Evolutionary conservation across 2,329 filamentous ascomycete species (phyloP).

Genomic region (Scedosporium aurantiacum): DNA sequence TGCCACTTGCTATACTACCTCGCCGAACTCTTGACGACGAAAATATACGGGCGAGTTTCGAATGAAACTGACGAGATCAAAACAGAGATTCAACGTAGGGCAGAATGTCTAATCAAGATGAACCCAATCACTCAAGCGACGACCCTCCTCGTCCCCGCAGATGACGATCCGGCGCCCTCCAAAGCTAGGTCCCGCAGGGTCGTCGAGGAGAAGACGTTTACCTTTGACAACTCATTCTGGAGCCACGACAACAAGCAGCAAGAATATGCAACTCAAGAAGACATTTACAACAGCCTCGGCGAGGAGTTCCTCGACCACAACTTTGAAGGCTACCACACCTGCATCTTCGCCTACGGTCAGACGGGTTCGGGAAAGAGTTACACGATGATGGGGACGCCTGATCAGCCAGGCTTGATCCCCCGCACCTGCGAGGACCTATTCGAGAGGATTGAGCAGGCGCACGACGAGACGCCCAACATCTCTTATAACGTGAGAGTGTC

Average conservation of each 20-base stretch:
- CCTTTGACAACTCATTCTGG: conserved; percentile 98
- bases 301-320: conserved; percentile 98
- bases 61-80: conserved; percentile 7
- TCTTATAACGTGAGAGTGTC: conserved; percentile 96
- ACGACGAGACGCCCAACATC: conserved; percentile 75
- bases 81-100: conserved; percentile 67
- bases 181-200: conserved; percentile 59
- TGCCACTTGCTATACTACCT: too few species aligned
- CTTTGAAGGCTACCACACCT: conserved; percentile 98
- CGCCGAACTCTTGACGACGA: background rate
- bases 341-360: conserved; percentile 97
- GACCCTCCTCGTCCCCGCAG: conserved; percentile 60
- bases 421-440: conserved; percentile 94
- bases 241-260: conserved; percentile 69
- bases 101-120: conserved; percentile 85
- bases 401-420: conserved; percentile 84
- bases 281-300: conserved; percentile 87
- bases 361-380: conserved; percentile 97
- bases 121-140: conserved; percentile 78
- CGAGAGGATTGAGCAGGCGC: conserved; percentile 70
- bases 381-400: conserved; percentile 87
- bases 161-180: conserved; percentile 38
- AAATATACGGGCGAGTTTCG: conserved; percentile 6
- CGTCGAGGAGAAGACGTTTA: conserved; percentile 81
- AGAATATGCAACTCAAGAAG: conserved; percentile 85